These are phyloP conservation scores for Kwoniella sp. DNA, from an alignment of 768 basidiomycete species.

Conservation along the genomic window DNA sequence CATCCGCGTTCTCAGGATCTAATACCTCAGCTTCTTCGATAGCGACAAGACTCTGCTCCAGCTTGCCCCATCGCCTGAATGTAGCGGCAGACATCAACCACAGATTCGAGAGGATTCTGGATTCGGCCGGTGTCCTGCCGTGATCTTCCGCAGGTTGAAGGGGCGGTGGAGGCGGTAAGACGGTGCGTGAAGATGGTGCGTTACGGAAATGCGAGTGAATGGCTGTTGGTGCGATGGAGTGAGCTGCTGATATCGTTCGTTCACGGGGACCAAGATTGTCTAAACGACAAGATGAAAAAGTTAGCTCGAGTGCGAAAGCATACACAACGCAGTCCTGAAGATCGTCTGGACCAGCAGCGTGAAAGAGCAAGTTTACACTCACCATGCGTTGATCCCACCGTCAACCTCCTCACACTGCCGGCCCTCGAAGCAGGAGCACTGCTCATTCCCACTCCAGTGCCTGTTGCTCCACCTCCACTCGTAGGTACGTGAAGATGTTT, in stretches of 20 bases:
- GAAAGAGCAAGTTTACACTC: too few species aligned
- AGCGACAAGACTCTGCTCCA: constrained; percentile 84
- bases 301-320: too few species aligned
- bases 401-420: constrained; percentile 6
- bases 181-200: background rate
- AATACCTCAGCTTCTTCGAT: constrained; percentile 92
- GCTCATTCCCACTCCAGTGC: background rate
- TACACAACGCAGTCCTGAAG: background rate
- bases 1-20: constrained; percentile 80
- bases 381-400: constrained; percentile 11
- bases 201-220: constrained; percentile 43
- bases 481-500: constrained; percentile 51
- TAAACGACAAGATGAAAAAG: background rate
- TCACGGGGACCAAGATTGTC: constrained; percentile 10
- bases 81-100: constrained; percentile 96
- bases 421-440: constrained; percentile 3
- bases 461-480: background rate
- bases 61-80: constrained; percentile 82
- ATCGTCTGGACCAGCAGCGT: too few species aligned
- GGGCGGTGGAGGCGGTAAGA: constrained; percentile 56
- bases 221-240: constrained; percentile 47
- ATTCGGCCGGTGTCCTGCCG: constrained; percentile 60
- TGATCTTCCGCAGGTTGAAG: constrained; percentile 54
- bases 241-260: constrained; percentile 32
- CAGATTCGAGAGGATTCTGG: constrained; percentile 73